These are phyloP conservation scores for Colletotrichum destructivum DNA, from an alignment of 2,329 filamentous ascomycete genomes.

Conservation along the genomic window DNA sequence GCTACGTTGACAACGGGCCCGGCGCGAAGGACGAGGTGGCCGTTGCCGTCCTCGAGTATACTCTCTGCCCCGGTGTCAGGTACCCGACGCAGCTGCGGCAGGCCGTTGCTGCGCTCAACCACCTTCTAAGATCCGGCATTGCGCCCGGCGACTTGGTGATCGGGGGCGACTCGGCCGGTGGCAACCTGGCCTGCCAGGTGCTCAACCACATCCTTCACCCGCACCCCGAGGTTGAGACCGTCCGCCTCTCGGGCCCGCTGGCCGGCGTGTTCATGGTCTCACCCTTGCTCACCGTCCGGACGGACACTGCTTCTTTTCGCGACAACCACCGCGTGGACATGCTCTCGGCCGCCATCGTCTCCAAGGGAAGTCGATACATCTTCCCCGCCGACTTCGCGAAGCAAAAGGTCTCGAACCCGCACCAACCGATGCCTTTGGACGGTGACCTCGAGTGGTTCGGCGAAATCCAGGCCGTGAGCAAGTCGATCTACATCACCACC, in stretches of 20 bases:
- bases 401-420: background rate
- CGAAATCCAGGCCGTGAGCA: background rate
- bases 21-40: constrained; percentile 47
- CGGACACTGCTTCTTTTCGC: background rate
- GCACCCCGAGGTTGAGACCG: constrained; percentile 1
- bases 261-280: constrained; percentile 14
- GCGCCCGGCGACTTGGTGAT: background rate
- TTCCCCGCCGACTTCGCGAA: background rate
- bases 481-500: constrained; percentile 1
- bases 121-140: background rate
- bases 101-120: constrained; percentile 42
- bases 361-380: background rate
- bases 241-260: background rate
- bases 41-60: constrained; percentile 54
- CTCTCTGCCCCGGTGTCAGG: constrained; percentile 49
- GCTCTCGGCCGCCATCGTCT: background rate
- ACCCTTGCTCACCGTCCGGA: background rate
- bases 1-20: constrained; percentile 44
- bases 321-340: constrained; percentile 9
- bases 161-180: constrained; percentile 10
- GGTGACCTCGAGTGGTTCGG: constrained; percentile 15
- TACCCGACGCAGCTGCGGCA: constrained; percentile 53
- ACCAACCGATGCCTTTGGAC: constrained; percentile 2
- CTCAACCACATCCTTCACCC: background rate
- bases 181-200: too few species aligned